Evolutionary conservation across 176 grass and related monocot genomes (phyloP), one percentile per base, ranked within the genome.

Genomic region (Thalia dealbata): DNA sequence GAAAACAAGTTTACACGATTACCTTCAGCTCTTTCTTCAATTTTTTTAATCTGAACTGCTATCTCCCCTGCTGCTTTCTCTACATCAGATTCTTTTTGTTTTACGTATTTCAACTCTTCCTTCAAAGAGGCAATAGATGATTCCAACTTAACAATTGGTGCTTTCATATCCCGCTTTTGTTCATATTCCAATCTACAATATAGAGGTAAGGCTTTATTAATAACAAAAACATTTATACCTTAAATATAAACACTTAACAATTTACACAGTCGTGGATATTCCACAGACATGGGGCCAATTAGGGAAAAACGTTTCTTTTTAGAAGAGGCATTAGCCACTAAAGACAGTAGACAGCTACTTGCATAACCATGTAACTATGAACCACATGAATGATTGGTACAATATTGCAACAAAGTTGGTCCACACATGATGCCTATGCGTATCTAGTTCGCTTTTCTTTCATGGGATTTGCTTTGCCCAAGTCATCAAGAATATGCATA

Each of bases 151-250:
- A 64, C 27, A 82, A 97, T 90, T 13, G 93, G 87, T 66, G 89
- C 52, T 11, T 92, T 79, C 87, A 84, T 84, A 78, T 97, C 93
- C 84, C 87, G 77, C 79, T 92, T 92, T 81, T 92, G 89, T 80
- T 97, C 93, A 86, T 97, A 97, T 79, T 97, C 87, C 69, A 97
- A 85, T 73, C 93, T 97, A 71, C 77, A 83, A 78, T 55, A 78
- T 55, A 78, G 25, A 85, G 79, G 9, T 23, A 71, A 23, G 38
- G 48, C 11, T 41, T 14, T 54, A 50, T 52, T 30, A 50, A 14
- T 16, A 6, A 64, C 62, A 30, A 14, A 2, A 13, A 7, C 0
- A 64, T 30, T 58, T 21, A 58, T 5, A 64, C 62, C 28, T 32
- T 30, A 64, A 38, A 16, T 16, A n/a, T 68, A 38, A 67, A 28